Conservation (phyloP, 306 rosid genomes). For the Cucurbita ficifolia region DNA sequence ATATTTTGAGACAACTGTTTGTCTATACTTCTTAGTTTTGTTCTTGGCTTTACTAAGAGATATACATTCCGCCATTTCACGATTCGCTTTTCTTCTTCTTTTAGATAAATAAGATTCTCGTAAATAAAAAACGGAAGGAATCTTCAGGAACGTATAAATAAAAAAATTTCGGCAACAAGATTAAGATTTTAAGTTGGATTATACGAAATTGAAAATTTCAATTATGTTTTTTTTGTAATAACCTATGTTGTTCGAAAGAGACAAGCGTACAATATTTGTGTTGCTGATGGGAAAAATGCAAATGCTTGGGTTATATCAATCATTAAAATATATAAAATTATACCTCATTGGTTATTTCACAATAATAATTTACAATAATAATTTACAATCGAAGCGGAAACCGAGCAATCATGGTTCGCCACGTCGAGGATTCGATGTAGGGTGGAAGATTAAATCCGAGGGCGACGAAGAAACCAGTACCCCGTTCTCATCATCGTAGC, state of each 20-base stretch:
- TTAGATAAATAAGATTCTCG: neutral
- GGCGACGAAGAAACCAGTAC: neutral
- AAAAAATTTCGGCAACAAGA: neutral
- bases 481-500: too few species aligned
- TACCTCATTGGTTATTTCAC: conserved; percentile 7
- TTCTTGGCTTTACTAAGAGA: neutral
- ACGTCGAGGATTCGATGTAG: neutral
- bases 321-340: neutral
- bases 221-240: neutral
- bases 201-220: neutral
- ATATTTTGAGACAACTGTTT: too few species aligned
- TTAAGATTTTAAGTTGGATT: neutral
- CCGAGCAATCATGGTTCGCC: neutral
- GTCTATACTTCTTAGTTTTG: too few species aligned
- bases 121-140: neutral
- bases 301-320: conserved; percentile 7
- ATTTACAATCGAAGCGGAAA: neutral
- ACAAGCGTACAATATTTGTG: neutral
- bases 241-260: neutral
- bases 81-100: neutral
- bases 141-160: neutral
- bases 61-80: neutral
- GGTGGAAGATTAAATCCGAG: neutral
- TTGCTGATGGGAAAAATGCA: neutral
- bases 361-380: neutral